Evolutionary conservation across 2,329 filamentous ascomycete genomes (phyloP).

Genomic region (Fusarium buxicola): DNA sequence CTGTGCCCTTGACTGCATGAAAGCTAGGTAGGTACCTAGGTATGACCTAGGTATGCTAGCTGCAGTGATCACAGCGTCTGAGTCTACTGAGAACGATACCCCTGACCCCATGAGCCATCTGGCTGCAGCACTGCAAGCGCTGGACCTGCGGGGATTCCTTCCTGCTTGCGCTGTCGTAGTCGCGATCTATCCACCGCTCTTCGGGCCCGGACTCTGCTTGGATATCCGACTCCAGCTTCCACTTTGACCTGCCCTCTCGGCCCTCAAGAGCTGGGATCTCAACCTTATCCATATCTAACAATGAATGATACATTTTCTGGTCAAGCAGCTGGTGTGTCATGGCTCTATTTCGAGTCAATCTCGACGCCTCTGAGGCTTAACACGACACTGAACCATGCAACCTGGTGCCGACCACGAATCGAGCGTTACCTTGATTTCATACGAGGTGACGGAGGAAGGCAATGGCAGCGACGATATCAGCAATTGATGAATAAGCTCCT

Average conservation of each 20-base stretch:
- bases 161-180: conserved; percentile 17
- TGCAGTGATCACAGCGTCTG: conserved; percentile 15
- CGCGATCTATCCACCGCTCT: conserved; percentile 18
- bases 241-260: conserved; percentile 3
- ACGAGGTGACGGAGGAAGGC: conserved; percentile 12
- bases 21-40: too few relatives aligned
- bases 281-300: neutral
- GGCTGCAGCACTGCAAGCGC: conserved; percentile 42
- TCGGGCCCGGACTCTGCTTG: conserved; percentile 27
- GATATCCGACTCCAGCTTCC: conserved; percentile 13
- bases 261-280: conserved; percentile 2
- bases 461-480: conserved; percentile 22
- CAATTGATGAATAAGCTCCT: conserved; percentile 26
- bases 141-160: conserved; percentile 16
- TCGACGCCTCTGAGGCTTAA: neutral
- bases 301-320: neutral
- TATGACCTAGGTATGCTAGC: too few relatives aligned
- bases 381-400: conserved; percentile 16
- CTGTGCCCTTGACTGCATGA: conserved; percentile 27
- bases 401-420: neutral
- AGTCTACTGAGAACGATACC: conserved; percentile 17
- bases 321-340: neutral
- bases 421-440: neutral
- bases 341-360: conserved; percentile 7
- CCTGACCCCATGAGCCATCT: conserved; percentile 28